A percentile compares a stretch with the other conserved stretches of the same genome.
These are phyloP conservation scores for Pestalotiopsis fici DNA, from an alignment of 2,329 filamentous ascomycete genomes.

Conservation along the genomic window DNA sequence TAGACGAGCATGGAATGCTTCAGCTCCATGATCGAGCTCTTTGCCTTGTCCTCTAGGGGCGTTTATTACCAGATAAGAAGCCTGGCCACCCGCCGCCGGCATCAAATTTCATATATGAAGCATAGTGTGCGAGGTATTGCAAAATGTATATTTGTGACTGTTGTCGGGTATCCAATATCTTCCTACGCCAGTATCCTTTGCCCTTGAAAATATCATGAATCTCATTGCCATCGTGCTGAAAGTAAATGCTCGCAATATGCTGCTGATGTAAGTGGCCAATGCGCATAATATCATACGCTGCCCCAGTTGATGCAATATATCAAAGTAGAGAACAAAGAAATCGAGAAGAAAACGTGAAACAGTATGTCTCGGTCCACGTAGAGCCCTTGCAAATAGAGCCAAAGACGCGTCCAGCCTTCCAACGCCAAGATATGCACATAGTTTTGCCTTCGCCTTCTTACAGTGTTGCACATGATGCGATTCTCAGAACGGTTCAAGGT, in stretches of 20 bases:
- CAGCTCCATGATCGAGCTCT: too few relatives aligned
- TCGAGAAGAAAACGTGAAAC: not conserved
- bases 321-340: not conserved
- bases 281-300: not conserved
- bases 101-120: not conserved
- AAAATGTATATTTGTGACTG: not conserved
- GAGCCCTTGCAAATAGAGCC: not conserved
- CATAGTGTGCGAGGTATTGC: not conserved
- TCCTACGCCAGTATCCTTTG: not conserved
- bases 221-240: not conserved
- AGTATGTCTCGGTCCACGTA: not conserved
- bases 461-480: not conserved
- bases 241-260: not conserved
- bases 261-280: not conserved
- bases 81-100: not conserved
- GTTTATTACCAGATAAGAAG: too few relatives aligned
- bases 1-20: too few relatives aligned
- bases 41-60: too few relatives aligned
- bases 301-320: not conserved
- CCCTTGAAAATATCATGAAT: not conserved
- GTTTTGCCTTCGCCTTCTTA: too few relatives aligned
- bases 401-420: not conserved
- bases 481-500: constrained; percentile 14
- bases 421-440: not conserved
- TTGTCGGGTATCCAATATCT: not conserved